Evolutionary conservation across 2,329 filamentous ascomycete species (phyloP).

Genomic region (Cytospora piceicola): DNA sequence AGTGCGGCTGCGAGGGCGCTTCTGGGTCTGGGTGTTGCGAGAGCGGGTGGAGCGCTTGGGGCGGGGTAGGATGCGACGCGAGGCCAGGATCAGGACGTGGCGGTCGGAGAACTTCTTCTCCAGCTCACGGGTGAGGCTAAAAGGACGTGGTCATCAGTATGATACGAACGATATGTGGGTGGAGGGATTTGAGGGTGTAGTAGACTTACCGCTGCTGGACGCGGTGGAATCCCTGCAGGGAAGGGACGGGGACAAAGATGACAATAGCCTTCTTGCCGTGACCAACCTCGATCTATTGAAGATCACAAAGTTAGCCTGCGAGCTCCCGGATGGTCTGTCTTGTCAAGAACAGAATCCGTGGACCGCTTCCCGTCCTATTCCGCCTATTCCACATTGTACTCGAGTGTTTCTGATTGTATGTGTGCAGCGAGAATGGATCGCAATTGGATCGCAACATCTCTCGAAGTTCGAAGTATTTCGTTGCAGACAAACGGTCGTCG

Average conservation of each 20-base stretch:
- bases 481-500: slow-evolving; percentile 30
- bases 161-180: background rate
- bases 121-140: slow-evolving; percentile 96
- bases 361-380: slow-evolving; percentile 79
- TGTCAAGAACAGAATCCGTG: slow-evolving; percentile 55
- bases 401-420: slow-evolving; percentile 26
- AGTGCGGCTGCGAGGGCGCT: slow-evolving; percentile 96
- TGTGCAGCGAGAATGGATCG: slow-evolving; percentile 31
- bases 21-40: slow-evolving; percentile 96
- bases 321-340: slow-evolving; percentile 64
- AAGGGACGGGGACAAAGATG: slow-evolving; percentile 99
- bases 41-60: slow-evolving; percentile 98
- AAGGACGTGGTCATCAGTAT: background rate
- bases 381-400: slow-evolving; percentile 61
- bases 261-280: slow-evolving; percentile 99
- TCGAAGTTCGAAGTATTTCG: slow-evolving; percentile 21
- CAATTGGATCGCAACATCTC: slow-evolving; percentile 16
- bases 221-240: slow-evolving; percentile 98
- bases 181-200: background rate
- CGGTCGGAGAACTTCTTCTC: slow-evolving; percentile 99
- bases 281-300: slow-evolving; percentile 95
- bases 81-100: slow-evolving; percentile 98
- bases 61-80: slow-evolving; percentile 97
- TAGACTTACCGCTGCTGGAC: slow-evolving; percentile 95
- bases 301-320: slow-evolving; percentile 74